Percentiles rank a stretch among this genome's conserved stretches.
These are phyloP conservation scores for Hypoxylon perforatum DNA, from an alignment of 495 filamentous ascomycete genomes.

Conservation along the genomic window DNA sequence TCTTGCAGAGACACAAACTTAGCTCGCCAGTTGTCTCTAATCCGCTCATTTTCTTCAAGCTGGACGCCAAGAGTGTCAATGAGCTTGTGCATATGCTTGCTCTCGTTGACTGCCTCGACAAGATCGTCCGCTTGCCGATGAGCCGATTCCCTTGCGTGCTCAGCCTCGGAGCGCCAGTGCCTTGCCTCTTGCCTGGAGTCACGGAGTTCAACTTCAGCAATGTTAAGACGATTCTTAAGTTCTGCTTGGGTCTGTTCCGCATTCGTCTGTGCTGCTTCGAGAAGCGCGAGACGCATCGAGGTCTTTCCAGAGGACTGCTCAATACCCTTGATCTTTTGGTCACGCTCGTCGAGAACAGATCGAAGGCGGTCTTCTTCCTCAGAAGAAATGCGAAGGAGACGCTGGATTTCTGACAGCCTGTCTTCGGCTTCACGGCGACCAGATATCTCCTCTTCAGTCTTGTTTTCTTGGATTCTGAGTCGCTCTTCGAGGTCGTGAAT, in stretches of 20 bases:
- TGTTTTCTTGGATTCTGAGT: slow-evolving; percentile 53
- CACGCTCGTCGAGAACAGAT: slow-evolving; percentile 74
- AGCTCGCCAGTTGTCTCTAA: slow-evolving; percentile 78
- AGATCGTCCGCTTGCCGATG: slow-evolving; percentile 56
- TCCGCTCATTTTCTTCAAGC: slow-evolving; percentile 83
- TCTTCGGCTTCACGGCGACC: slow-evolving; percentile 76
- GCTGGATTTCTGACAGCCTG: slow-evolving; percentile 74
- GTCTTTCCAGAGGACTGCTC: slow-evolving; percentile 62
- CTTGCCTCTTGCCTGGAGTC: slow-evolving; percentile 59
- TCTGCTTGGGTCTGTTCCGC: slow-evolving; percentile 73
- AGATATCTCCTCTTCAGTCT: slow-evolving; percentile 68
- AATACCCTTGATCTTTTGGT: slow-evolving; percentile 54
- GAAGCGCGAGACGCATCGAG: slow-evolving; percentile 67
- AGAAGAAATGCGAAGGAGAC: slow-evolving; percentile 70
- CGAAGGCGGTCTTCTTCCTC: slow-evolving; percentile 80
- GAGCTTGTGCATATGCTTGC: slow-evolving; percentile 67
- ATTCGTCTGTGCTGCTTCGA: slow-evolving; percentile 72
- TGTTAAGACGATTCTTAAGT: slow-evolving; percentile 62
- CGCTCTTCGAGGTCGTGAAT: slow-evolving; percentile 60
- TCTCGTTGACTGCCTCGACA: slow-evolving; percentile 53
- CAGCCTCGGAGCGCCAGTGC: slow-evolving; percentile 62
- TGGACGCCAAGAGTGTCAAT: slow-evolving; percentile 77
- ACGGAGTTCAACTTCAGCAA: slow-evolving; percentile 60
- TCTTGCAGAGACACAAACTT: slow-evolving; percentile 86
- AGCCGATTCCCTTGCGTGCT: slow-evolving; percentile 54